A percentile compares a stretch with the other conserved stretches of the same genome.
phyloP scores from a whole-genome alignment of 352 stramenopile genomes.

The Pelagophyceae sp. region DNA sequence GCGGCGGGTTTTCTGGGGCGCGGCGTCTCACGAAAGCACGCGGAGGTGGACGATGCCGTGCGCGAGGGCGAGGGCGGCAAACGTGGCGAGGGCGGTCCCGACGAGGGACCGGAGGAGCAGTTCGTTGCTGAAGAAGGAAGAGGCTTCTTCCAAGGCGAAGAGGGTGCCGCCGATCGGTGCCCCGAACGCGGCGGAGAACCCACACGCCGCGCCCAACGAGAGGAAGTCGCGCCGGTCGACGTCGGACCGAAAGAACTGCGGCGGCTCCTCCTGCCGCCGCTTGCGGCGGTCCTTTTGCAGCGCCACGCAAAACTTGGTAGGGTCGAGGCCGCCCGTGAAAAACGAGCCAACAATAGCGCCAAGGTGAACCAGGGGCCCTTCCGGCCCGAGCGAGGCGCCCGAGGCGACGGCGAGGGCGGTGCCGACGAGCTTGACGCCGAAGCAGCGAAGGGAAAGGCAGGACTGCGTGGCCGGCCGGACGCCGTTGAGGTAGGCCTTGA shows the following conservation, averaged over 20 bases:
- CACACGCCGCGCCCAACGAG: constrained; percentile 65
- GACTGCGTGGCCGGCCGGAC: constrained; percentile 29
- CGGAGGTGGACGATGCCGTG: constrained; percentile 36
- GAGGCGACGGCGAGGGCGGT: constrained; percentile 68
- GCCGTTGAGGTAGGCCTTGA: constrained; percentile 82
- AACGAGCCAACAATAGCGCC: constrained; percentile 33
- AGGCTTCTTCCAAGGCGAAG: constrained; percentile 59
- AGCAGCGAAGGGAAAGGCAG: constrained; percentile 21
- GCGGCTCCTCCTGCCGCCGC: constrained; percentile 35
- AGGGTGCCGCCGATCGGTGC: constrained; percentile 73
- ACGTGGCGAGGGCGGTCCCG: constrained; percentile 71
- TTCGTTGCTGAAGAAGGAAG: constrained; percentile 67
- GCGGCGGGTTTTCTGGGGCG: too few relatives aligned
- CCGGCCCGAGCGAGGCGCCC: constrained; percentile 72
- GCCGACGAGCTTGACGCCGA: constrained; percentile 73
- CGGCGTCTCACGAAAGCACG: too few relatives aligned
- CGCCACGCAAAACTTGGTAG: constrained; percentile 40
- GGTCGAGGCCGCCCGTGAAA: constrained; percentile 4
- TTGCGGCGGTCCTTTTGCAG: constrained; percentile 61
- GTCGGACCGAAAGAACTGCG: constrained; percentile 68
- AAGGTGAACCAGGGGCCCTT: constrained; percentile 79
- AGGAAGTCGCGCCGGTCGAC: constrained; percentile 74
- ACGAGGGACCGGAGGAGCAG: constrained; percentile 69
- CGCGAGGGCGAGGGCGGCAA: constrained; percentile 74
- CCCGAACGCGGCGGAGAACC: constrained; percentile 75